Conservation (phyloP, 2,329 filamentous ascomycete genomes). For the Davidsoniella eucalypti region DNA sequence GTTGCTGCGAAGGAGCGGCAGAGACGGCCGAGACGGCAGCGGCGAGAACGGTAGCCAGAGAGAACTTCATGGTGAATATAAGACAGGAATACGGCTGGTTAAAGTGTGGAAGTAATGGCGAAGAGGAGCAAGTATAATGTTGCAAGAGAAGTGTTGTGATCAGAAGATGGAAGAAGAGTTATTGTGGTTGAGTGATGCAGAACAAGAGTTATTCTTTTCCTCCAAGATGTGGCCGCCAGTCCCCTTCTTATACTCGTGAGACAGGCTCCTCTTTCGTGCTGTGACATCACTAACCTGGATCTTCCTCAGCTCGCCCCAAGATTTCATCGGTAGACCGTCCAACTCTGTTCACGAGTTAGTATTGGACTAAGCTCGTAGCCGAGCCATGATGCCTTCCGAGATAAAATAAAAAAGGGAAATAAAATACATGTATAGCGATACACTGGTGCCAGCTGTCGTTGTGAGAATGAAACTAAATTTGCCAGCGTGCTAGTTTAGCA, state of each 20-base stretch:
- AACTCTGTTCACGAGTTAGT: too few species aligned
- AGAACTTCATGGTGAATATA: slow-evolving; percentile 11
- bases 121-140: background rate
- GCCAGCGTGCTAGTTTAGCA: too few species aligned
- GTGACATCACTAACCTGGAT: too few species aligned
- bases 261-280: too few species aligned
- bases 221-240: background rate
- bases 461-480: too few species aligned
- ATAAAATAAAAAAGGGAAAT: too few species aligned
- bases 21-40: slow-evolving; percentile 6
- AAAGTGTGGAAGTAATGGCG: background rate
- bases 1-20: slow-evolving; percentile 5
- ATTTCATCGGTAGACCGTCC: too few species aligned
- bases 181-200: background rate
- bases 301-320: too few species aligned
- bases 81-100: background rate
- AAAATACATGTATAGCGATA: too few species aligned
- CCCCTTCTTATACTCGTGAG: slow-evolving; percentile 2
- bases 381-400: too few species aligned
- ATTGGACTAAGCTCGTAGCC: too few species aligned
- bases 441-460: too few species aligned
- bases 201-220: background rate
- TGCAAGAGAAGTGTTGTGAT: background rate
- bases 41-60: slow-evolving; percentile 7
- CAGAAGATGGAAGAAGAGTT: background rate